A percentile compares a stretch with the other conserved stretches of the same genome.
These are phyloP conservation scores for Yueomyces sinensis DNA, from an alignment of 805 yeast genomes.

Conservation along the genomic window DNA sequence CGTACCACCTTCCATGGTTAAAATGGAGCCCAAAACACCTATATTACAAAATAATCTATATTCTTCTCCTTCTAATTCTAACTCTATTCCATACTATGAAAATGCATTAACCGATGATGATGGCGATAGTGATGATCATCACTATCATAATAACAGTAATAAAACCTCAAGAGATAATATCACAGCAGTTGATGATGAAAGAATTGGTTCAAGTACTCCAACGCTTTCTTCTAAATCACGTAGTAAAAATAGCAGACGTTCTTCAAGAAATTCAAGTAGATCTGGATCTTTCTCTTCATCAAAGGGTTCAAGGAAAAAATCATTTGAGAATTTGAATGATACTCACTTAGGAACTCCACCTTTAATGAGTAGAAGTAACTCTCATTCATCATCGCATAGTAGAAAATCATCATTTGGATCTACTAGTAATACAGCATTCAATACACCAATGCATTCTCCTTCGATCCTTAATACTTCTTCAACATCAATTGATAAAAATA, in stretches of 20 bases:
- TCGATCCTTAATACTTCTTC: constrained; percentile 5
- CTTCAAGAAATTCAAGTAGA: constrained; percentile 15
- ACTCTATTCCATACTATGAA: constrained; percentile 15
- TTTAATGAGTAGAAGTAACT: constrained; percentile 12
- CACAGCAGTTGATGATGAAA: too few relatives aligned
- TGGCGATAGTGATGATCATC: constrained; percentile 10
- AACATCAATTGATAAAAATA: not conserved
- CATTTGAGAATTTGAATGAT: not conserved
- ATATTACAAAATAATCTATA: constrained; percentile 33
- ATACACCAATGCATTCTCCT: constrained; percentile 23
- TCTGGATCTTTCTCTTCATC: constrained; percentile 11
- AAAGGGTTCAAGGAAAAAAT: constrained; percentile 1
- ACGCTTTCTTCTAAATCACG: not conserved
- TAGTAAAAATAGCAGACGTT: constrained; percentile 6
- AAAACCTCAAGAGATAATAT: too few relatives aligned
- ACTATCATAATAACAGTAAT: not conserved
- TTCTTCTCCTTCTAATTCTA: constrained; percentile 3
- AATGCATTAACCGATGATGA: constrained; percentile 22
- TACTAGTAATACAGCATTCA: constrained; percentile 17
- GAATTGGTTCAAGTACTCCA: not conserved
- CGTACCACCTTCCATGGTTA: constrained; percentile 58
- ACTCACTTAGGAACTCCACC: not conserved
- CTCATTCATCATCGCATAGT: constrained; percentile 20
- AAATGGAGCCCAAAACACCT: constrained; percentile 60
- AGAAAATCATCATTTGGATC: constrained; percentile 21